Conservation (phyloP, 345 rosid genomes). For the Eucalyptus cladocalyx region DNA sequence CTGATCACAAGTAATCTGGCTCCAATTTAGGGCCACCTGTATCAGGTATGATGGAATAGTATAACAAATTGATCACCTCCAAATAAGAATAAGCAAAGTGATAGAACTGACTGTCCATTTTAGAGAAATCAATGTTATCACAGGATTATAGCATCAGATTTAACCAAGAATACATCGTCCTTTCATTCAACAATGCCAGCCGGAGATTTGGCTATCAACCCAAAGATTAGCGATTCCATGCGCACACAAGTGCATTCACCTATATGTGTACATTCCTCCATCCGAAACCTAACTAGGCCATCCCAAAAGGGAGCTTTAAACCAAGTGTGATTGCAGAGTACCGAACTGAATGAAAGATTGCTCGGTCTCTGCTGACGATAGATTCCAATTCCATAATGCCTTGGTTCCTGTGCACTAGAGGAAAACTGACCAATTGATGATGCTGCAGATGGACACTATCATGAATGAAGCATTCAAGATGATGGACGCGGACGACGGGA, state of each 20-base stretch:
- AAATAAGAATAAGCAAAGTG: background rate
- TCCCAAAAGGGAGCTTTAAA: background rate
- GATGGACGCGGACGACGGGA: slow-evolving; percentile 68
- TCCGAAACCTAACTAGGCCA: background rate
- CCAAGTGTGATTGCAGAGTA: background rate
- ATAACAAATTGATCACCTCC: background rate
- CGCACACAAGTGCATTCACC: background rate
- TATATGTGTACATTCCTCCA: background rate
- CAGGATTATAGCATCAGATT: background rate
- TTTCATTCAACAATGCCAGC: background rate
- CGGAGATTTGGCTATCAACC: background rate
- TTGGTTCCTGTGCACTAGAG: background rate
- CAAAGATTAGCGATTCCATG: background rate
- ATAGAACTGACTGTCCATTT: background rate
- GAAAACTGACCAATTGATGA: background rate
- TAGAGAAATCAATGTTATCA: background rate
- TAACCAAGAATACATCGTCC: background rate
- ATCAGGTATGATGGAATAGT: background rate
- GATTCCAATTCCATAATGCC: background rate
- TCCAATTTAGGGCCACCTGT: background rate
- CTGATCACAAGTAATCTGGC: background rate
- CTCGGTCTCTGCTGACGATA: background rate
- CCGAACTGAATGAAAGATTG: background rate
- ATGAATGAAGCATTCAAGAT: slow-evolving; percentile 37
- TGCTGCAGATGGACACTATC: slow-evolving; percentile 57